Conservation (phyloP, 2,329 filamentous ascomycete species). For the Colletotrichum eremochloae region DNA sequence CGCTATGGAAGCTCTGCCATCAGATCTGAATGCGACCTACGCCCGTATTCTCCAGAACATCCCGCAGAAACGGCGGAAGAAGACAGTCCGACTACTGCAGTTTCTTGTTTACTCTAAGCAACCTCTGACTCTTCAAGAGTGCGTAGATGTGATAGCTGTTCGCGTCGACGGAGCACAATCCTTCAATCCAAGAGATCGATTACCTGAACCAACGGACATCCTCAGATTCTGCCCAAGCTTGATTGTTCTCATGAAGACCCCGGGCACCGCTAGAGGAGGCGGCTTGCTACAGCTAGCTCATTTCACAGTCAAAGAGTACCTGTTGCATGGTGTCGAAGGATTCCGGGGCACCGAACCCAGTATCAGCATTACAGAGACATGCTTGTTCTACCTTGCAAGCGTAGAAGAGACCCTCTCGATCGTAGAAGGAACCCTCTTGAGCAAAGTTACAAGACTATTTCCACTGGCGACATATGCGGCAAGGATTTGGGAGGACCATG, state of each 20-base stretch:
- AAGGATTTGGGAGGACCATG: neutral
- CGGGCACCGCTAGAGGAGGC: neutral
- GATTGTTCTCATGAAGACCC: slow-evolving; percentile 27
- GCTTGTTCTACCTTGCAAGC: neutral
- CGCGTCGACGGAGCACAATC: slow-evolving; percentile 33
- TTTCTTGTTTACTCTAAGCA: slow-evolving; percentile 43
- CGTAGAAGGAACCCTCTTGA: neutral
- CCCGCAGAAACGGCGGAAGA: slow-evolving; percentile 26
- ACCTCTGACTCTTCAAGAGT: slow-evolving; percentile 43
- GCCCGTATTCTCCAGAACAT: slow-evolving; percentile 28
- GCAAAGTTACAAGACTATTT: neutral
- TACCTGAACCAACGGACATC: slow-evolving; percentile 14
- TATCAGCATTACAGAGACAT: neutral
- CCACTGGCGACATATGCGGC: neutral
- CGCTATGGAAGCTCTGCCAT: neutral
- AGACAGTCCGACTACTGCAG: slow-evolving; percentile 44
- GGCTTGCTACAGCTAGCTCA: slow-evolving; percentile 45
- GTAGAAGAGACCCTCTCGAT: neutral
- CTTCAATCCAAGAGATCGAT: slow-evolving; percentile 38
- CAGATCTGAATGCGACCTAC: slow-evolving; percentile 1
- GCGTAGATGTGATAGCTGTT: slow-evolving; percentile 45
- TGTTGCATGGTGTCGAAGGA: slow-evolving; percentile 17
- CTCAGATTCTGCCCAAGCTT: slow-evolving; percentile 43
- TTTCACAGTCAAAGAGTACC: slow-evolving; percentile 47
- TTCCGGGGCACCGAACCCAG: neutral